Percentiles rank a stretch among this genome's conserved stretches.
Conservation (phyloP, 2,329 filamentous ascomycete species). For the Colletotrichum cordylinicola region DNA sequence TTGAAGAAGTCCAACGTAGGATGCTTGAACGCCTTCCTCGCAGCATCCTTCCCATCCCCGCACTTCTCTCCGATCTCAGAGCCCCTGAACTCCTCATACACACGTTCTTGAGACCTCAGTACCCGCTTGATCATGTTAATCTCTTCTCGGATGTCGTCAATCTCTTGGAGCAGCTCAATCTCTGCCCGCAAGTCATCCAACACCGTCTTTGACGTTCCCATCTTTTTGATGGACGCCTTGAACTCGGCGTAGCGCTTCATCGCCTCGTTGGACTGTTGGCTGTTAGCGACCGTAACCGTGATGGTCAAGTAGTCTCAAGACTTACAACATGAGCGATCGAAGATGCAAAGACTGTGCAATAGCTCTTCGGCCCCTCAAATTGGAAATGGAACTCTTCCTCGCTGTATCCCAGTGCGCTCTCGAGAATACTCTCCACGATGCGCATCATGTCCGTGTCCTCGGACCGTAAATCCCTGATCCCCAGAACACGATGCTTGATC, state of each 20-base stretch:
- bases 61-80: not conserved
- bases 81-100: conserved; percentile 17
- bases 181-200: conserved; percentile 26
- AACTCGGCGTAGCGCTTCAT: conserved; percentile 24
- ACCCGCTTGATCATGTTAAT: conserved; percentile 25
- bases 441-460: conserved; percentile 18
- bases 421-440: conserved; percentile 9
- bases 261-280: conserved; percentile 23
- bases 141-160: conserved; percentile 21
- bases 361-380: conserved; percentile 22
- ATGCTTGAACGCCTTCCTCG: conserved; percentile 10
- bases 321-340: conserved; percentile 19
- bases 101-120: conserved; percentile 21
- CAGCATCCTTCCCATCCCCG: not conserved
- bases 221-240: conserved; percentile 20
- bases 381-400: conserved; percentile 26
- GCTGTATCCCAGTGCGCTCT: conserved; percentile 15
- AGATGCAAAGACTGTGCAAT: conserved; percentile 18
- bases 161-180: conserved; percentile 25
- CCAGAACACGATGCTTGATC: conserved; percentile 23
- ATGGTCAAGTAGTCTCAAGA: too few relatives aligned
- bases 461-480: conserved; percentile 3
- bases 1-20: conserved; percentile 23
- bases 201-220: conserved; percentile 23
- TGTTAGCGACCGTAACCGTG: too few relatives aligned